These are phyloP conservation scores for Lipomyces orientalis DNA, from an alignment of 805 yeast genomes.

Conservation along the genomic window DNA sequence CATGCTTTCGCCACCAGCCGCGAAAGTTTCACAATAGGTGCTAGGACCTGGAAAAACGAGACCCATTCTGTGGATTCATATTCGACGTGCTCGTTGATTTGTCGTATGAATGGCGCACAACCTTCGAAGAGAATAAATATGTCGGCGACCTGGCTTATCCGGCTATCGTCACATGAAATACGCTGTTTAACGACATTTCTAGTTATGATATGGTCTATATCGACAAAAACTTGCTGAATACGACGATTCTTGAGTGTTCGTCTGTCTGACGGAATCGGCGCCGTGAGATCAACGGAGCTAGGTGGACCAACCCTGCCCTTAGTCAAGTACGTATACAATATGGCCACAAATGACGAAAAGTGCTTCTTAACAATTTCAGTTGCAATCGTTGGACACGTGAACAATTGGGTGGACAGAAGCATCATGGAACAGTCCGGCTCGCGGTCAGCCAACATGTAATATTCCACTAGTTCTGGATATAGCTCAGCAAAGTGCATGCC, in stretches of 20 bases:
- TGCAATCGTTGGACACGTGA: conserved; percentile 86
- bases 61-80: conserved; percentile 87
- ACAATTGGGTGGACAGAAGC: conserved; percentile 79
- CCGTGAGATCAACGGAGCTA: conserved; percentile 47
- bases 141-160: conserved; percentile 67
- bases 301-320: conserved; percentile 57
- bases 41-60: conserved; percentile 68
- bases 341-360: conserved; percentile 63
- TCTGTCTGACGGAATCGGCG: conserved; percentile 45
- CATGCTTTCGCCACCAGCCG: conserved; percentile 46
- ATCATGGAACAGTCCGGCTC: conserved; percentile 86
- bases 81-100: conserved; percentile 81
- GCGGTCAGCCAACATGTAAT: conserved; percentile 74
- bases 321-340: conserved; percentile 68
- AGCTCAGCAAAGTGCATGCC: conserved; percentile 83
- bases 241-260: conserved; percentile 67
- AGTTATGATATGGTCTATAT: conserved; percentile 75
- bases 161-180: conserved; percentile 52
- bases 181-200: conserved; percentile 63
- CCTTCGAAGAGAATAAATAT: conserved; percentile 76
- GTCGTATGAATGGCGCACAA: conserved; percentile 73
- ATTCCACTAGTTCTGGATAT: conserved; percentile 74
- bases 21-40: conserved; percentile 63
- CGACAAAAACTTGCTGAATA: conserved; percentile 79
- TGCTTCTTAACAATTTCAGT: conserved; percentile 65